Conservation (phyloP, 2,329 filamentous ascomycete genomes). For the Monilinia fructigena region DNA sequence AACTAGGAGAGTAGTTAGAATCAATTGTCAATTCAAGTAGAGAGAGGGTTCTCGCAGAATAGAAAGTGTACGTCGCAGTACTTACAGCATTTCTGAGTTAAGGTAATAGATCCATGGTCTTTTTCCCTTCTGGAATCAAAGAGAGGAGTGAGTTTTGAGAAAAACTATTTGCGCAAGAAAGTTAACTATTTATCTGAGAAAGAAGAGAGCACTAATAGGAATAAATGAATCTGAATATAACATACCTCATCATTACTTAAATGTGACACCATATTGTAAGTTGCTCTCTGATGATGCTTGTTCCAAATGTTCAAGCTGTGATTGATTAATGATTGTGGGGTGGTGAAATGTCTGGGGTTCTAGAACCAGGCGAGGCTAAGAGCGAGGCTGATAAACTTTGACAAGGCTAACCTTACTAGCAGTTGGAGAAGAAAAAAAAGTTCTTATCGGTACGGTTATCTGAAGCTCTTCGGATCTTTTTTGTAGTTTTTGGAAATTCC, state of each 20-base stretch:
- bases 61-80: background rate
- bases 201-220: background rate
- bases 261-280: constrained; percentile 44
- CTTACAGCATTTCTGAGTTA: constrained; percentile 75
- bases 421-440: constrained; percentile 11
- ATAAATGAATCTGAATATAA: constrained; percentile 6
- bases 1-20: background rate
- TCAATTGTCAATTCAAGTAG: no score
- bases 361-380: constrained; percentile 7
- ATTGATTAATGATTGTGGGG: constrained; percentile 25
- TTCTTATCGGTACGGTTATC: constrained; percentile 12
- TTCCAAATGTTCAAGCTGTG: constrained; percentile 18
- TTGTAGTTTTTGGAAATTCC: background rate
- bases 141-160: constrained; percentile 41
- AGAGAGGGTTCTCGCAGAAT: background rate
- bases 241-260: constrained; percentile 61
- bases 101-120: constrained; percentile 70
- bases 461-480: background rate
- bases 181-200: background rate
- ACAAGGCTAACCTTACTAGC: constrained; percentile 1
- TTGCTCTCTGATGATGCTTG: constrained; percentile 15
- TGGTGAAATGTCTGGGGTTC: constrained; percentile 24
- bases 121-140: constrained; percentile 45
- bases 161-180: constrained; percentile 59
- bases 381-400: constrained; percentile 15